Base-by-base conservation (phyloP, 2,329 filamentous ascomycete genomes). In the Ophiostoma montium region DNA sequence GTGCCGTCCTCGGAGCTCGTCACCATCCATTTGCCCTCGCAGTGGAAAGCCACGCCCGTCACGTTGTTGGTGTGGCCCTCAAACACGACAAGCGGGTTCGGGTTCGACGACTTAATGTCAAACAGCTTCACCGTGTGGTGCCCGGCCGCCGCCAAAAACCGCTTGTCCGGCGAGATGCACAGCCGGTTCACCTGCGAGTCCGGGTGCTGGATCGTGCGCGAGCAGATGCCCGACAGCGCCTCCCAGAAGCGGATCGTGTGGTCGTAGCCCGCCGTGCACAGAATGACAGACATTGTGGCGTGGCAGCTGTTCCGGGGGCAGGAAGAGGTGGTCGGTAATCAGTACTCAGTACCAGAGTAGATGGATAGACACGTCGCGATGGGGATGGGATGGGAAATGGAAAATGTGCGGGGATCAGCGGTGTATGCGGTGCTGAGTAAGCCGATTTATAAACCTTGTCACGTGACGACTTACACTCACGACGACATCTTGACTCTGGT, bases 1-100 rank as follows among this genome's bases (percentile, higher is more conserved):
- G 87, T 94, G 59, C 89, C 86, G 62, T 98, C 92, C 66, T 98
- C 92, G 43, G 86, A 94, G 65, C 85, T 94, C 10, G 92, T 98
- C 16, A 96, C 92, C 86, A 98, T 95, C 92, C 92, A 98, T 69
- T 98, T 98, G 11, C 90, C 89, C 66, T 98, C 92, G 64, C 90
- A 96, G 65, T 98, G 92, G 63, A 98, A 98, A 11, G 89, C 89
- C 43, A 98, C 86, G 39, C 92, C 92, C 0, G 92, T 98, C 62
- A 98, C 83, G 61, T 98, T 98, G 57, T 82, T 87, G 12, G 86
- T 92, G 67, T 98, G 92, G 38, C 92, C 92, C 63, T 96, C 90
- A 60, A 98, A 96, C 18, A 84, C 89, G 60, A 96, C 78, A 21
- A 96, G 75, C 1, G 92, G 84, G 56, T 90, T 92, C 2, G 92